phyloP scores from a whole-genome alignment of 495 filamentous ascomycete genomes.

The Xylaria castorea region DNA sequence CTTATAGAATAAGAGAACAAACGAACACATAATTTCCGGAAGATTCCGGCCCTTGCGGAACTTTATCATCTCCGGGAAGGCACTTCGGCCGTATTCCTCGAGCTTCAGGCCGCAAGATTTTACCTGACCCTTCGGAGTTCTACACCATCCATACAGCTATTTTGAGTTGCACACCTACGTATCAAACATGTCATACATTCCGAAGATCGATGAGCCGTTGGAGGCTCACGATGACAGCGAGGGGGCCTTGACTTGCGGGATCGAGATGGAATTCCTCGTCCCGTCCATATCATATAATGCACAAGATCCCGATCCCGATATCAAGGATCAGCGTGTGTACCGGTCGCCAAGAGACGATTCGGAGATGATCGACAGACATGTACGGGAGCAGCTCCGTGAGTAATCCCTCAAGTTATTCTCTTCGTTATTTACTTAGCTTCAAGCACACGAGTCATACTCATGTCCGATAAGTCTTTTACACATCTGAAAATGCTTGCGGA shows the following conservation, averaged over 20 bases:
- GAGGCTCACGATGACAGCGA: constrained; percentile 29
- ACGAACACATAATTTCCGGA: not conserved
- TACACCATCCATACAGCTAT: not conserved
- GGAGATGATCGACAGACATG: not conserved
- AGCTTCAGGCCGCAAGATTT: not conserved
- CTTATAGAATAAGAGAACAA: not conserved
- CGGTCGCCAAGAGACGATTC: not conserved
- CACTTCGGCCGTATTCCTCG: not conserved
- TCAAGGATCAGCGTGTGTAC: not conserved
- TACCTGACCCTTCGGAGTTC: not conserved
- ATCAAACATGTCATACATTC: constrained; percentile 7
- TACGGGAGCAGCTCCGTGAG: constrained; percentile 10
- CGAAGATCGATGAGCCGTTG: constrained; percentile 30
- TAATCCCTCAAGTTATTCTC: not conserved
- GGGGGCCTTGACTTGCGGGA: constrained; percentile 31
- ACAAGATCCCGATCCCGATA: constrained; percentile 27
- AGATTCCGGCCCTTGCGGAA: not conserved
- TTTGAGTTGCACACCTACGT: not conserved
- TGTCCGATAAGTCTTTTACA: not conserved
- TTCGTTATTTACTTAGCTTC: not conserved
- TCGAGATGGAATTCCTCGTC: constrained; percentile 37
- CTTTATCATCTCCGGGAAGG: not conserved
- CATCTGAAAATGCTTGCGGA: not conserved
- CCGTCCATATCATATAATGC: not conserved
- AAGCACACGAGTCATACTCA: not conserved